Base-by-base conservation (phyloP, 225 moss, liverwort and hornwort species). In the Lunularia cruciata region DNA sequence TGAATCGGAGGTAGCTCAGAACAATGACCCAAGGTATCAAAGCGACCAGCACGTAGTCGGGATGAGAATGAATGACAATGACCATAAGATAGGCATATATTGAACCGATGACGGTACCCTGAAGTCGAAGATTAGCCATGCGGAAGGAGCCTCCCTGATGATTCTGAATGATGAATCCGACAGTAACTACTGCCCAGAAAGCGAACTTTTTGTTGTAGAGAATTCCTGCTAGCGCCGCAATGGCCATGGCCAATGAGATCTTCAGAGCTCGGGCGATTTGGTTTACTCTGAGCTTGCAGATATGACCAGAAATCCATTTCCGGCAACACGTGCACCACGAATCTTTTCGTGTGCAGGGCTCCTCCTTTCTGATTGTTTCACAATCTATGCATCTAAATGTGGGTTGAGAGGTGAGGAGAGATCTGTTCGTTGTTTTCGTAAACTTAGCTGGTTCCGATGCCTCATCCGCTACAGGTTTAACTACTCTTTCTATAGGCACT, bases 121-220 rank as follows among this genome's bases (percentile, higher is more conserved):
- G 80, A 10, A 80, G 68, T 22, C 80, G 75, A 36, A 76, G 68
- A 38, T 68, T 80, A 2, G 75, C 80, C 80, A 80, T 80, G 15
- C 75, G 75, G 40, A 80, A 72, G 1, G 71, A 67, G 27, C 80
- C 80, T 42, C 80, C 80, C 72, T 80, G 80, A 16, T 72, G 55
- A 31, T 72, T 63, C 26, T 80, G 80, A 35, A 80, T 76, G 10
- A 76, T 76, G 47, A 75, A 79, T 9, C 79, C 75, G 3, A 79
- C 60, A 0, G 60, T 58, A 27, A 79, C 53, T 18, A 37, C 58
- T 18, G 79, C 74, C 79, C 79, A 79, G 58, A 71, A 79, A 48
- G 75, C 75, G 19, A 69, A 79, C 0, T 60, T 2, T 5, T 26
- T 46, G 37, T 79, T 61, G 79, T 65, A 79, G 13, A 15, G 5